Base-by-base conservation (phyloP, 306 rosid genomes). In the Trifolium subterraneum region DNA sequence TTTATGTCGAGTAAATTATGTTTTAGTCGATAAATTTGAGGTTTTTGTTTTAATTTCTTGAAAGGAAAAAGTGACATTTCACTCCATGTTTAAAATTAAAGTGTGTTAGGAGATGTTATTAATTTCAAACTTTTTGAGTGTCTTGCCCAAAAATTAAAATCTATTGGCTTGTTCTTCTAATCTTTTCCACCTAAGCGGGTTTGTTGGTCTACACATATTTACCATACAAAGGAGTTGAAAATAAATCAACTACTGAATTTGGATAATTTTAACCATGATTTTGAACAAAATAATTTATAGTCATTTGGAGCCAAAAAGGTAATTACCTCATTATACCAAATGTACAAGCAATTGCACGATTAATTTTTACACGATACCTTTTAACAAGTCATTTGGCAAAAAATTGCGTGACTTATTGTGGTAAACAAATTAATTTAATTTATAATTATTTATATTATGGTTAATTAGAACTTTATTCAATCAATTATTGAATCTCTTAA, bases 61-160 rank as follows among this genome's bases (percentile, higher is more conserved):
- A 52, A 52, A 9, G 59, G 0, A 52, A 52, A 50, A 52, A 62
- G 58, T 59, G 54, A 6, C 12, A 25, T 35, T 11, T 70, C 1
- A 12, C 31, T 48, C 25, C 18, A 42, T 10, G 45, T 41, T 78
- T 61, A 33, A 48, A 70, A 68, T 33, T 12, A 70, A 50, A 35
- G 39, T 36, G n/a, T 36, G 45, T 60, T 47, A 60, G 64, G 36
- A 45, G 66, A 62, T 51, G 72, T 38, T 0, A 52, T 59, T 70
- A n/a, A 70, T 62, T 69, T 70, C 72, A 62, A 70, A 70, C 65
- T 62, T 70, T 61, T 61, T 7, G 11, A 38, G 76, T 51, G 48
- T 25, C 55, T 63, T 78, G 71, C 62, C 72, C 59, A 63, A 70
- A 62, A 33, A 70, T 45, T 45, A n/a, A n/a, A n/a, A n/a, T n/a